These are phyloP conservation scores for Hylodesmum podocarpum DNA, from an alignment of 306 rosid genomes.

Conservation along the genomic window DNA sequence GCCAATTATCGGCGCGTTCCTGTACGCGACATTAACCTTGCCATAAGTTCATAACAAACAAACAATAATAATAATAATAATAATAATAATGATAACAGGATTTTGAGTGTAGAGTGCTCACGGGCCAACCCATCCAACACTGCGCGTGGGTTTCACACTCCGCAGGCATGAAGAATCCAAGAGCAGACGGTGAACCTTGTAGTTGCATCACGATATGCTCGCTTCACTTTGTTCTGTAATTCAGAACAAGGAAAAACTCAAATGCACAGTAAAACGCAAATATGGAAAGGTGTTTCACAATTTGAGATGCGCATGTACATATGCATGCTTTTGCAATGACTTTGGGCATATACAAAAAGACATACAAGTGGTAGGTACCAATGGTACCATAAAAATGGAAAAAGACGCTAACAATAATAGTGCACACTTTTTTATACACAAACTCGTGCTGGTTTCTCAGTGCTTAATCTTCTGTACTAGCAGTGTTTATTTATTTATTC, in stretches of 20 bases:
- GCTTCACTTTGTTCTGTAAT: not conserved
- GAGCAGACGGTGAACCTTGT: constrained; percentile 45
- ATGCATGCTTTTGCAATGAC: not conserved
- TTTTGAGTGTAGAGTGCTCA: constrained; percentile 35
- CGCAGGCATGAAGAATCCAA: constrained; percentile 80
- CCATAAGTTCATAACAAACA: too few species aligned
- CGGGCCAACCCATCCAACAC: constrained; percentile 99
- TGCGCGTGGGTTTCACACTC: constrained; percentile 85
- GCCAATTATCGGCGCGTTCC: constrained; percentile 96
- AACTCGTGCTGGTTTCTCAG: too few species aligned
- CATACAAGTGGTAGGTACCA: too few species aligned
- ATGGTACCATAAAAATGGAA: too few species aligned
- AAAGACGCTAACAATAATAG: too few species aligned
- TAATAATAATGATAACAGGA: too few species aligned
- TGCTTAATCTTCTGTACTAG: too few species aligned
- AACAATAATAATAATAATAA: not conserved
- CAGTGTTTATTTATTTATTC: too few species aligned
- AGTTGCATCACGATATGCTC: constrained; percentile 39
- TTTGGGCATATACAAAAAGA: not conserved
- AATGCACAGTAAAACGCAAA: not conserved
- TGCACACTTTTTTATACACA: too few species aligned
- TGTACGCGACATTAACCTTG: constrained; percentile 32
- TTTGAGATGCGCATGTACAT: not conserved
- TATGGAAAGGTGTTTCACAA: not conserved
- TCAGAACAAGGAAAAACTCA: not conserved